Evolutionary conservation across 257 asterid genomes (phyloP), one percentile per base, ranked within the genome.

Genomic region (Craterostigma plantagineum): DNA sequence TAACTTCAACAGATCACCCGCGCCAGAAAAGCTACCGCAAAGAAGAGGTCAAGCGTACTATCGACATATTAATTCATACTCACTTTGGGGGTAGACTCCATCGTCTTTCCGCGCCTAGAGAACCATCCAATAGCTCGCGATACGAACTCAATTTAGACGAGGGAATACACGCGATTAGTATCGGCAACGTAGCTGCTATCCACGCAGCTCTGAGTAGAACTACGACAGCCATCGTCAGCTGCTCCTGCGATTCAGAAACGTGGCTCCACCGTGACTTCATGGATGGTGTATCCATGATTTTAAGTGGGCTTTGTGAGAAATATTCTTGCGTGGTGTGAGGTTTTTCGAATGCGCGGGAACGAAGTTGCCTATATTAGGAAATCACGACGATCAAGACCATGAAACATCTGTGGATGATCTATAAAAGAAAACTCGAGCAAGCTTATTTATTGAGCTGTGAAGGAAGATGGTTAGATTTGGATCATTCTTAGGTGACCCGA

Each of bases 91-190:
- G 94, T 61, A 35, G 75, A 56, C 14, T 75, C 77, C 72, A 70
- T 48, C 18, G 59, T 76, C 60, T 82, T 87, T 51, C 95, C 86
- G 11, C 95, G 75, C 54, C 53, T 61, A 10, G 78, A 63, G 33
- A 79, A 53, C 35, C 58, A 16, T 62, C 16, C 43, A 76, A 12
- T 3, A 82, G 59, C 13, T 50, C 36, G 39, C 56, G 87, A 40
- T 65, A 60, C 9, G 61, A 39, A 12, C 23, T 12, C 52, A 70
- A 18, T 56, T 63, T 68, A 35, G 61, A 27, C 4, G 59, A 69
- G 3, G 87, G 91, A 39, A 75, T 8, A 27, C 42, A 66, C 12
- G 87, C 79, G 1, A 66, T 38, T 2, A 69, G 43, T 41, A 81
- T 59, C 11, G 87, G 92, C 57, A 75, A 49, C 14, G 41, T 78